Base-by-base conservation (phyloP, 2,329 filamentous ascomycete genomes). In the Sclerotinia subarctica region DNA sequence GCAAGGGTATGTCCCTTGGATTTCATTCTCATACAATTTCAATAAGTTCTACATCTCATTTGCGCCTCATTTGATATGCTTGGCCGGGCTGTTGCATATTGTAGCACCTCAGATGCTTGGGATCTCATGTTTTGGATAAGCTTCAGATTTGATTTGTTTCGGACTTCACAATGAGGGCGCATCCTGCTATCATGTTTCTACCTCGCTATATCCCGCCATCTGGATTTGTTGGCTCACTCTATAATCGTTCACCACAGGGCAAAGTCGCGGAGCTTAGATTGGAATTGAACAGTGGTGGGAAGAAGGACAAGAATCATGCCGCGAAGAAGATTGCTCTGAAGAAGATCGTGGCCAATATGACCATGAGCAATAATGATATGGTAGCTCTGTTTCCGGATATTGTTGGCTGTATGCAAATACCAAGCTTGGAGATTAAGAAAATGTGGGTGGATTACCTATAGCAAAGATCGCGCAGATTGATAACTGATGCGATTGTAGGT, bases 341-440 rank as follows among this genome's bases (percentile, higher is more conserved):
- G 86, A 97, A 97, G 85, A 98, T 99, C 74, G 95, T 99, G 75
- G 95, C 95, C 78, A 99, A 99, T 79, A 99, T 99, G 95, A 99
- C 95, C 72, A 99, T 99, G 95, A 98, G 94, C 86, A 99, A 99
- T 82, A 99, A 98, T 78, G 95, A 99, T 80, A 99, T 99, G 95
- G 91, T 98, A 67, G 93, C 93, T 51, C 84, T 99, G 64, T 99
- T 99, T 75, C 93, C 94, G 24, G 95, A 99, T 78, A 91, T 99
- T 69, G 92, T 99, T 74, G 89, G 85, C 71, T 98, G 94, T 83
- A 99, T 99, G 95, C 88, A 92, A 74, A 92, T 99, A 71, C 90
- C 90, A 64, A 96, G 91, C 76, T 82, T 99, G 78, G 95, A 99
- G 81, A 97, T 99, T 81, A 99, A 99, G 86, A 99, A 99, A 85